Conservation (phyloP, 345 rosid genomes). For the Gossypium rotundifolium region DNA sequence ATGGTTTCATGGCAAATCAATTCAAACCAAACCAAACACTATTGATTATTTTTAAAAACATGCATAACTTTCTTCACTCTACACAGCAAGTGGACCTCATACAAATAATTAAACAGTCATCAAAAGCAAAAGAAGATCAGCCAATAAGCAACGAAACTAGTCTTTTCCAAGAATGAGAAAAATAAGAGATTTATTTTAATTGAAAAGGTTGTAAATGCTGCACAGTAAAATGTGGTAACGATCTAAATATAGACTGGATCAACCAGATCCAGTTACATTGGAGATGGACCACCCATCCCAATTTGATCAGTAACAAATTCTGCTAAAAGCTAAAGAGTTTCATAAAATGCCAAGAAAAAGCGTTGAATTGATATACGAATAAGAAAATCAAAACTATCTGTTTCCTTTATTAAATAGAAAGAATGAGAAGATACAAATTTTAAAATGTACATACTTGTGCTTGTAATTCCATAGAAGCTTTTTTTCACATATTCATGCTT, state of each 20-base stretch:
- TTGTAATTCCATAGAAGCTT: background rate
- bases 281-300: background rate
- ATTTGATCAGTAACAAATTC: background rate
- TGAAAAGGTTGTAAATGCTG: background rate
- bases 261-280: background rate
- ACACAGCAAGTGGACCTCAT: background rate
- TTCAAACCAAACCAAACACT: too few relatives aligned
- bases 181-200: background rate
- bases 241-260: background rate
- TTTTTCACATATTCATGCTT: conserved; percentile 5
- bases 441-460: background rate
- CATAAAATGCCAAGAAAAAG: background rate
- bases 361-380: background rate
- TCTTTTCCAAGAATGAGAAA: background rate
- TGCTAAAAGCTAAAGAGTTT: background rate
- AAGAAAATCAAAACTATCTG: background rate
- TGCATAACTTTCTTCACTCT: background rate
- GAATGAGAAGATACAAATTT: background rate
- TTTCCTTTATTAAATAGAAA: background rate
- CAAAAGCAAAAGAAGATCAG: background rate
- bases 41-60: background rate
- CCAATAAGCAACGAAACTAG: background rate
- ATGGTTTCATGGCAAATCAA: too few relatives aligned
- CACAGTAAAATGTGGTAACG: background rate
- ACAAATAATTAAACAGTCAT: background rate